These are phyloP conservation scores for Cymbidium sinense DNA, from an alignment of 106 monocot species.

Conservation along the genomic window DNA sequence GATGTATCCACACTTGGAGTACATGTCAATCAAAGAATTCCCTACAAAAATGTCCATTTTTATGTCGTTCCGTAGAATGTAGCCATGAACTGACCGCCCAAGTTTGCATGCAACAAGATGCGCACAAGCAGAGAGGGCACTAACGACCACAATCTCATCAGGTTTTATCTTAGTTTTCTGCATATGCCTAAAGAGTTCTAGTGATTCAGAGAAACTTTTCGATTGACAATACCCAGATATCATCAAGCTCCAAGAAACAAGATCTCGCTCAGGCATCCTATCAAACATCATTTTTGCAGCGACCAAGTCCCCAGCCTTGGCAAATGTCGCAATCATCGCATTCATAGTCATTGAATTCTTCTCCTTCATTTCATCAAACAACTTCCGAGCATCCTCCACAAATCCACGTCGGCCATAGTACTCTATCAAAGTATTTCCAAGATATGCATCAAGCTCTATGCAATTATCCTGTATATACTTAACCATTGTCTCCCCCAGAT, in stretches of 20 bases:
- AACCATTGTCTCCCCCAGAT: slow-evolving; percentile 21
- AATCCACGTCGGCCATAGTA: slow-evolving; percentile 28
- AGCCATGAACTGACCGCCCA: slow-evolving; percentile 38
- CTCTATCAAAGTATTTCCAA: slow-evolving; percentile 54
- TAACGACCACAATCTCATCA: slow-evolving; percentile 31
- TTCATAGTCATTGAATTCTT: slow-evolving; percentile 38
- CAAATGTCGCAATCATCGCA: slow-evolving; percentile 33
- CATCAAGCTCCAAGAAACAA: slow-evolving; percentile 53
- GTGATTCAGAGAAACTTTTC: slow-evolving; percentile 19
- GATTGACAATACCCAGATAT: slow-evolving; percentile 34
- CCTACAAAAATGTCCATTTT: slow-evolving; percentile 31
- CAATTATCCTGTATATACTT: slow-evolving; percentile 28
- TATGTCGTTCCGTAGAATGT: slow-evolving; percentile 24
- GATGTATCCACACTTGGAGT: slow-evolving; percentile 37
- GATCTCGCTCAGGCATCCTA: slow-evolving; percentile 24
- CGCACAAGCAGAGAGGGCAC: slow-evolving; percentile 43
- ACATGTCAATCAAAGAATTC: slow-evolving; percentile 46
- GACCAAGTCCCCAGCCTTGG: slow-evolving; percentile 26
- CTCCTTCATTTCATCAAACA: slow-evolving; percentile 33
- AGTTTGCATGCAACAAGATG: slow-evolving; percentile 24
- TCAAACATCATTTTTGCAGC: slow-evolving; percentile 38
- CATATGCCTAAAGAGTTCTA: slow-evolving; percentile 36
- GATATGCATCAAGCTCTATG: slow-evolving; percentile 33
- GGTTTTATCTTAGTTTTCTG: slow-evolving; percentile 21
- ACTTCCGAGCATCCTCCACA: slow-evolving; percentile 20